phyloP scores from a whole-genome alignment of 2,329 filamentous ascomycete genomes.

The Tothia fuscella region DNA sequence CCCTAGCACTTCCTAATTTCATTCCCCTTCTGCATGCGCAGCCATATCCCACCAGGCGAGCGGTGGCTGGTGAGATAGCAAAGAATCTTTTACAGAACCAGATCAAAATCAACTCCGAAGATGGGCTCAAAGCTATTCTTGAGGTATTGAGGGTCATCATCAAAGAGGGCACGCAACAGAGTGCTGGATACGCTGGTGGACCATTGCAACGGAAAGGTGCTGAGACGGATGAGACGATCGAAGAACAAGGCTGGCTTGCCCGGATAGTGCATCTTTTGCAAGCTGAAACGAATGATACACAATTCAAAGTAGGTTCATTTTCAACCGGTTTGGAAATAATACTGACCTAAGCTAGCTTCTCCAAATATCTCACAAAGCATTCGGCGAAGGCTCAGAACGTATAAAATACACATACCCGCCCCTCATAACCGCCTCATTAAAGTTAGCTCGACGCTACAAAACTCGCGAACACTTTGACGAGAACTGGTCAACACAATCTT shows the following conservation, averaged over 20 bases:
- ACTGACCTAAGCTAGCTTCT: conserved; percentile 45
- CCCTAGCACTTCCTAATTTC: conserved; percentile 81
- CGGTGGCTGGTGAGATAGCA: conserved; percentile 81
- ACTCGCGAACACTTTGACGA: conserved; percentile 75
- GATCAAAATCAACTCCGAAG: conserved; percentile 62
- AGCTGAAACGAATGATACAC: conserved; percentile 76
- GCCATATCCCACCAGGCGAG: conserved; percentile 80
- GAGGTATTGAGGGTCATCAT: conserved; percentile 85
- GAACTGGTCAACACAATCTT: conserved; percentile 61
- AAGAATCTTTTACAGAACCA: conserved; percentile 72
- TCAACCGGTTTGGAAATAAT: conserved; percentile 14
- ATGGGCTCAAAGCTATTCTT: conserved; percentile 78
- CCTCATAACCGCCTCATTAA: conserved; percentile 78
- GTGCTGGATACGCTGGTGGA: conserved; percentile 72
- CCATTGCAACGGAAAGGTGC: conserved; percentile 58
- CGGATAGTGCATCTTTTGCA: conserved; percentile 81
- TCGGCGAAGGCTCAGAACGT: conserved; percentile 82
- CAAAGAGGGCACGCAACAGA: conserved; percentile 73
- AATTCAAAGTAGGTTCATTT: conserved; percentile 55
- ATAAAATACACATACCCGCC: conserved; percentile 94
- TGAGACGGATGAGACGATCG: conserved; percentile 94
- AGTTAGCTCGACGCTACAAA: conserved; percentile 81
- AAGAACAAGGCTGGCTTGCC: conserved; percentile 95
- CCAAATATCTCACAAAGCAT: conserved; percentile 76
- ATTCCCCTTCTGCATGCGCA: conserved; percentile 82